Evolutionary conservation across 306 rosid genomes (phyloP), one percentile per base, ranked within the genome.

Genomic region (Cicer bijugum): DNA sequence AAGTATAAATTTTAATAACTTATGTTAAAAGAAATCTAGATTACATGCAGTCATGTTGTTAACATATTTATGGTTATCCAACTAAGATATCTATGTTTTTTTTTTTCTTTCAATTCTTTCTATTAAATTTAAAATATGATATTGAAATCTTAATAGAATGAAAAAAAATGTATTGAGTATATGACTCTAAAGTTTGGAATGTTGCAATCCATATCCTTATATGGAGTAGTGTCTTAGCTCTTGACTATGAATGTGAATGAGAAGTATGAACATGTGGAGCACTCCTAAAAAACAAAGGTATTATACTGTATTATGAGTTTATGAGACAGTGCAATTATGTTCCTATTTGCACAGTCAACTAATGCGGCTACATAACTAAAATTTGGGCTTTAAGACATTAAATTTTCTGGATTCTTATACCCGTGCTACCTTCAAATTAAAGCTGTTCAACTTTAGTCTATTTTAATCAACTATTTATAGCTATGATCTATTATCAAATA

Each of bases 341-440:
- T 70, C 20, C 53, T 68, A 71, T 64, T 77, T 80, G 67, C 79
- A 86, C 80, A 84, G 90, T 89, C 93, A 89, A 85, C 65, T 83
- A 78, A 33, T 89, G 88, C 93, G 93, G 90, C 93, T 71, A 12
- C 62, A 9, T 37, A 56, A 16, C 83, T 80, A 37, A 69, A 70
- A 12, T 73, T 80, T 74, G 81, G 76, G 67, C 82, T 84, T 70
- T 75, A 58, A 52, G 53, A 50, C 67, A 65, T 43, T 73, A 17
- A 43, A 43, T 65, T 53, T 72, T 62, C 37, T 55, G 48, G 51
- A 48, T 48, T 69, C 76, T 50, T 38, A 19, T 75, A 47, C 70
- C 73, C 61, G 71, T 69, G 67, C 42, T 33, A 1, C 57, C 75
- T 76, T 79, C 84, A 76, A 85, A 57, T 69, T 76, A 71, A 82